Base-by-base conservation (phyloP, 768 basidiomycete species). In the Tulasnella sp. region DNA sequence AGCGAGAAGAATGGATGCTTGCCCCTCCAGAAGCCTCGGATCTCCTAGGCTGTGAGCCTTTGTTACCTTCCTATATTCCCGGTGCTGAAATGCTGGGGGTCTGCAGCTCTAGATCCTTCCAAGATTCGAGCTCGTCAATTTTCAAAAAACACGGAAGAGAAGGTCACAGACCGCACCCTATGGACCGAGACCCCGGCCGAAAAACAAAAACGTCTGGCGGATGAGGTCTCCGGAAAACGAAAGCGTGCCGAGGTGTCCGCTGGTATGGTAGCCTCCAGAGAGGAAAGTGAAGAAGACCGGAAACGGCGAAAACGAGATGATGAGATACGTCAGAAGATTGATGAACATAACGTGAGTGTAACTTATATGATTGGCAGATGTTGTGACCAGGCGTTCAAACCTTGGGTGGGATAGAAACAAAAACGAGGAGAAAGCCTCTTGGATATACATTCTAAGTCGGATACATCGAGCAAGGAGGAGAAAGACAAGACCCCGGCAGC, bases 181-280 rank as follows among this genome's bases (percentile, higher is more conserved):
- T 99, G 96, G 96, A 99, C 96, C 0, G 96, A 99, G 73, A 97
- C 96, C 0, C 96, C 96, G 0, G 83, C 83, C 0, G 90, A 98
- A 66, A 77, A 84, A 14, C 90, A 89, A 66, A 84, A 94, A 64
- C 78, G 96, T 1, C 73, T 97, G n/a, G 82, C 82, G 1, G 94
- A 98, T 66, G 94, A 99, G 68, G 83, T 96, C 1, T 77, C 83
- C n/a, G 94, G 96, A 39, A 90, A 87, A 70, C 85, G 87, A 64
- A 77, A 85, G 57, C 78, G 83, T 17, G 83, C 81, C 3, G 76
- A 67, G n/a, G 75, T 73, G 15, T 51, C 54, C n/a, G 63, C 60
- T 23, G 61, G 58, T 11, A 74, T 73, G 0, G 63, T 67, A 17
- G 73, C 69, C 0, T 73, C 71, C 7, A 75, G 73, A 3, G 71